Percentiles rank a stretch among this genome's conserved stretches.
Conservation (phyloP, 2,329 filamentous ascomycete species). For the Dryadomyces sulphureus region DNA sequence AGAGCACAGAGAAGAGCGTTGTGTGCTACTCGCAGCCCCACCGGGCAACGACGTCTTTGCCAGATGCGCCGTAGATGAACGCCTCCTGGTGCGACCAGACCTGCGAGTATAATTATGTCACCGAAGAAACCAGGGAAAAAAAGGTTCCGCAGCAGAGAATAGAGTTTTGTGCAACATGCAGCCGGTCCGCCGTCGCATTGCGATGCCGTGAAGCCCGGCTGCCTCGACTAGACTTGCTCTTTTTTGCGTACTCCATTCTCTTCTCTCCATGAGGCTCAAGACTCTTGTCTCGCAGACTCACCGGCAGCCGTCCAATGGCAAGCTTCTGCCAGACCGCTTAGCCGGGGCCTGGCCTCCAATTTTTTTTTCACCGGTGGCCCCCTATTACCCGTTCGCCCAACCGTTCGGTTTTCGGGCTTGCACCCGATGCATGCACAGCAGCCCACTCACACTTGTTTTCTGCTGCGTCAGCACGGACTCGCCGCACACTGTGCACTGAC, state of each 20-base stretch:
- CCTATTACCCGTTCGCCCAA: background rate
- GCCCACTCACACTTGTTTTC: conserved; percentile 1
- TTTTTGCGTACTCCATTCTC: no score
- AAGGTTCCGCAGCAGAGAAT: background rate
- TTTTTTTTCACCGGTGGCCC: background rate
- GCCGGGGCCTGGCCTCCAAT: background rate
- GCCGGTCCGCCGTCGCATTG: background rate
- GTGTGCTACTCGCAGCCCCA: background rate
- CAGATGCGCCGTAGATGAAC: background rate
- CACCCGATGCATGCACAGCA: conserved; percentile 1
- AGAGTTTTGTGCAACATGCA: background rate
- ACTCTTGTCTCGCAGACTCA: no score
- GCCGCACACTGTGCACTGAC: background rate
- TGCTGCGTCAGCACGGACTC: background rate
- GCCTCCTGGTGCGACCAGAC: background rate
- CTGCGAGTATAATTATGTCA: background rate
- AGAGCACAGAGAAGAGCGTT: no score
- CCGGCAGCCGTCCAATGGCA: background rate
- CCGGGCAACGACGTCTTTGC: no score
- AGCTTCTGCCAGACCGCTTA: background rate
- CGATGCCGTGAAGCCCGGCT: no score
- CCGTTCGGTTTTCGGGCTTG: background rate
- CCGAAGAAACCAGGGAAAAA: background rate
- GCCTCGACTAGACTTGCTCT: no score
- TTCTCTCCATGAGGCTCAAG: no score